Evolutionary conservation across 1,284 basidiomycete species (phyloP), one percentile per base, ranked within the genome.

Genomic region (Porodaedalea pini): DNA sequence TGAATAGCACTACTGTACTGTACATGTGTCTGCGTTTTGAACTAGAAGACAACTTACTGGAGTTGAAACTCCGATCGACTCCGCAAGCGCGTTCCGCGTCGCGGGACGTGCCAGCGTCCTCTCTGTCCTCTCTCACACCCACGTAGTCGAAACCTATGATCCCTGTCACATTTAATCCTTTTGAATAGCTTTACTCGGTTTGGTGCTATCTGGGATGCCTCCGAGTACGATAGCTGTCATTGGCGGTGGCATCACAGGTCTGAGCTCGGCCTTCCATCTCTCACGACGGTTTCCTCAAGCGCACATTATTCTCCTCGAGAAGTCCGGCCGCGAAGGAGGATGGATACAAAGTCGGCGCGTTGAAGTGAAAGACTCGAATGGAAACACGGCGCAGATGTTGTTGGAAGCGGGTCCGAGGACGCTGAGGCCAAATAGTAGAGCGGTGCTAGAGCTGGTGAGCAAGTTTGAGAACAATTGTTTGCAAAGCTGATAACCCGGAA

Each of bases 321-420:
- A 78, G 62, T 72, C 80, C 2, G 51, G 73, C 0, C 74, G 83
- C 2, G 71, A 89, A 1, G 95, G 95, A 8, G 95, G 95, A 31
- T 98, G 93, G 93, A 82, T 94, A 0, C 74, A 74, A 57, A 85
- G 86, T 62, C 76, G 87, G 59, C 78, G 81, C 1, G 73, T 88
- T n/a, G 61, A 70, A 5, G 66, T 83, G 36, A 65, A 69, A 2
- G 71, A 76, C 53, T 66, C 65, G 1, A 64, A 73, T 19, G 77
- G 74, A 1, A 67, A 70, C 45, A 63, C 66, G 21, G 73, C 70
- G 51, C 64, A 72, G 2, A 76, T 90, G 10, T 65, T 90, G 3
- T 73, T 95, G 15, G 94, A 97, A 73, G 78, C 81, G 29, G 94
- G 94, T 0, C 93, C 94, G 32, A 75, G 94, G 39, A 93, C 90